phyloP scores from a whole-genome alignment of 2,329 filamentous ascomycete genomes.

The Pseudocercospora crystallina region DNA sequence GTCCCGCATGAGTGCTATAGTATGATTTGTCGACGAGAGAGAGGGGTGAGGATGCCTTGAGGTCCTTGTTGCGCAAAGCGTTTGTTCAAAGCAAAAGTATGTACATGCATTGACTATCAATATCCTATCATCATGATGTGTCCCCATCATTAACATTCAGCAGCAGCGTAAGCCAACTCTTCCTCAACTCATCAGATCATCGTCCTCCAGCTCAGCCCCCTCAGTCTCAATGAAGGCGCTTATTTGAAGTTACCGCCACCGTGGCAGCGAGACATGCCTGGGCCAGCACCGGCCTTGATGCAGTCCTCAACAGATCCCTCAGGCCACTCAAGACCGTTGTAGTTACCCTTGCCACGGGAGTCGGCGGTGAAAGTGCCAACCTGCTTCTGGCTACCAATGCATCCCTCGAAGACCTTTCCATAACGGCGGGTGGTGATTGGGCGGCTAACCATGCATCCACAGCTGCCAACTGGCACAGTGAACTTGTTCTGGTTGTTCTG shows the following conservation, averaged over 20 bases:
- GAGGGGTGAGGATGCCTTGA: too few species aligned
- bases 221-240: neutral
- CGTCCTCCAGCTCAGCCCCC: too few species aligned
- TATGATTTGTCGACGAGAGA: too few species aligned
- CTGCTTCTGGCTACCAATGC: conserved; percentile 16
- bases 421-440: conserved; percentile 25
- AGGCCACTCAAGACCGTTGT: conserved; percentile 22
- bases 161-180: too few species aligned
- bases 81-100: too few species aligned
- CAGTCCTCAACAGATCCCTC: conserved; percentile 21
- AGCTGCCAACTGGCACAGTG: conserved; percentile 12
- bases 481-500: conserved; percentile 15
- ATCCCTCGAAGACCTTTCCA: conserved; percentile 20
- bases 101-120: too few species aligned
- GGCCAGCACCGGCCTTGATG: conserved; percentile 13
- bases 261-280: conserved; percentile 23
- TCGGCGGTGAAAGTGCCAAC: conserved; percentile 25
- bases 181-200: too few species aligned
- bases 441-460: conserved; percentile 21
- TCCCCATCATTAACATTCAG: too few species aligned
- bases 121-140: too few species aligned
- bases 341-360: conserved; percentile 12
- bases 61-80: too few species aligned
- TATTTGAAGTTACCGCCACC: conserved; percentile 14
- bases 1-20: too few species aligned